phyloP scores from a whole-genome alignment of 2,329 filamentous ascomycete genomes.

The Aspergillus awamori region DNA sequence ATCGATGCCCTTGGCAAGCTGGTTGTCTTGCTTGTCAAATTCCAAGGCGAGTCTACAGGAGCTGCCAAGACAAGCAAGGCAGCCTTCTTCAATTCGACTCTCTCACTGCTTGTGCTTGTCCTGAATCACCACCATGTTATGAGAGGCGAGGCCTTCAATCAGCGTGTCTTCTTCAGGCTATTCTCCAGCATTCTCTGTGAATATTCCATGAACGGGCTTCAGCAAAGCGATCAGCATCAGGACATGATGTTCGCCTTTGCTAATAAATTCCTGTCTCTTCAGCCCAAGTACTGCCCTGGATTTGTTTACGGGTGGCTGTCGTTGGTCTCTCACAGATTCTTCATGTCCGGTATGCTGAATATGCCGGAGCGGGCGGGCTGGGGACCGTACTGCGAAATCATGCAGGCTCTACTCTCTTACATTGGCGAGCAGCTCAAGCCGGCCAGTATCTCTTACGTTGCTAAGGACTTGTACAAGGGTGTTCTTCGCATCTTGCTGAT shows the following conservation, averaged over 20 bases:
- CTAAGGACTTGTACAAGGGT: conserved; percentile 83
- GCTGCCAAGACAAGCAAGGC: conserved; percentile 65
- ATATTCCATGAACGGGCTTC: conserved; percentile 62
- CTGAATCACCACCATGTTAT: conserved; percentile 83
- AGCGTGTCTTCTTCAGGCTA: conserved; percentile 87
- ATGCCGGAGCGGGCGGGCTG: conserved; percentile 72
- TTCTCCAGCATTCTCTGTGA: conserved; percentile 83
- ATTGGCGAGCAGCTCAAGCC: conserved; percentile 79
- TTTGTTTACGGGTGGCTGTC: conserved; percentile 86
- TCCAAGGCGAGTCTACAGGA: conserved; percentile 65
- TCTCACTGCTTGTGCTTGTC: conserved; percentile 77
- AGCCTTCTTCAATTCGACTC: conserved; percentile 73
- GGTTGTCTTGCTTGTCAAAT: conserved; percentile 73
- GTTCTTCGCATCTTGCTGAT: conserved; percentile 80
- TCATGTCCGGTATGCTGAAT: conserved; percentile 76
- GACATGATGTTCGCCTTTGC: conserved; percentile 74
- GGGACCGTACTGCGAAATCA: conserved; percentile 71
- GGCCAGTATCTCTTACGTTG: conserved; percentile 66
- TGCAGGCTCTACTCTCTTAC: conserved; percentile 72
- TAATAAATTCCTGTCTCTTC: conserved; percentile 69
- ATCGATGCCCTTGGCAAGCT: conserved; percentile 84
- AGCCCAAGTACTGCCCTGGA: conserved; percentile 74
- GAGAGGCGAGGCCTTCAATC: conserved; percentile 79
- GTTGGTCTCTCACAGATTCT: conserved; percentile 80
- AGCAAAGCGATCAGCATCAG: conserved; percentile 63